Evolutionary conservation across 805 yeast species (phyloP), one percentile per base, ranked within the genome.

Genomic region (Kodamaea sagamina): DNA sequence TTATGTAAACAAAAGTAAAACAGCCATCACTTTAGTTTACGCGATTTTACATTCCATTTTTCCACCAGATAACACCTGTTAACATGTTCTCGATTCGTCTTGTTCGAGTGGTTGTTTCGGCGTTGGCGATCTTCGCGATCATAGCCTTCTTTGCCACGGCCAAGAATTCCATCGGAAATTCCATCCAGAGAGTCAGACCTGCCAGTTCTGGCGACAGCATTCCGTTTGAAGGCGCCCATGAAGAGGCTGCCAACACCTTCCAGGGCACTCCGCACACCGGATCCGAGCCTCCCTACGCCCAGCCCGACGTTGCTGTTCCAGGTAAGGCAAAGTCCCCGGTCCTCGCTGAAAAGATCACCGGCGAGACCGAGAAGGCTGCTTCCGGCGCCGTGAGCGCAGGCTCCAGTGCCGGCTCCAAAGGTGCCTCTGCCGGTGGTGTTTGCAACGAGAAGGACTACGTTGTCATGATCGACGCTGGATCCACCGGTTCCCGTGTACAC

Each of bases 401-500:
- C n/a, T 32, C 46, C 10, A 36, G 43, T 5, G 46, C 46, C n/a
- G 45, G 38, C n/a, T 35, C 26, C 12, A 36, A 41, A 19, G 32
- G 19, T 9, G 6, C 29, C 29, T 13, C 32, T 4, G 35, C 28
- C 6, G 37, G 27, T 15, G 42, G 39, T 17, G 44, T 46, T 17
- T 68, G 73, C 44, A 52, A 62, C 16, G 62, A 68, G 36, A 66
- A 78, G 26, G 85, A 86, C 58, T 92, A 76, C 54, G 97, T 90
- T 22, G 78, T 93, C 17, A 89, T 93, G 97, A 74, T 93, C 44
- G 99, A 93, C 71, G 99, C 99, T 6, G 99, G 99, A 6, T 90
- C 98, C 1, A 85, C 96, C 11, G 99, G 99, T 24, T 89, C 97
- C 11, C 82, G 99, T 63, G 86, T 93, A 29, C 99, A 95, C 65